A percentile compares a stretch with the other conserved stretches of the same genome.
Evolutionary conservation across 2,329 filamentous ascomycete genomes (phyloP).

Genomic region (Fusarium temperatum): DNA sequence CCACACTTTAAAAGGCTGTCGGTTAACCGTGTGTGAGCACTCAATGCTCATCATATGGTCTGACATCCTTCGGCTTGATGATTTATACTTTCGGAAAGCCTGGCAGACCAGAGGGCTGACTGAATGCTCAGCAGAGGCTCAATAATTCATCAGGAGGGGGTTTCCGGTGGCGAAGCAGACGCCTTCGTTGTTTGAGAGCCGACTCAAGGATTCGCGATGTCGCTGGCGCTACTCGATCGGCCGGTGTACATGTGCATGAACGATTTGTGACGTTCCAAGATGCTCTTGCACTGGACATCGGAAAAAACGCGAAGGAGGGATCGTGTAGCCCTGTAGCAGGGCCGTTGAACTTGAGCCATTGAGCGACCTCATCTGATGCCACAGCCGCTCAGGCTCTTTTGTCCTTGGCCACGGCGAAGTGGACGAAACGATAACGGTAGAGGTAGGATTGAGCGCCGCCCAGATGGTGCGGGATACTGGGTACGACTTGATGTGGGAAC

Average conservation of each 20-base stretch:
- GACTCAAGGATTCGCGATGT: not conserved
- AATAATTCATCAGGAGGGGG: fast-evolving
- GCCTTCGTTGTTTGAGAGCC: too few relatives aligned
- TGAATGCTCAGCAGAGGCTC: not conserved
- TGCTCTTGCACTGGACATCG: fast-evolving
- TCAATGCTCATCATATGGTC: not conserved
- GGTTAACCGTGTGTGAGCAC: not conserved
- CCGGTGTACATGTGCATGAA: not conserved
- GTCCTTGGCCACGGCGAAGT: not conserved
- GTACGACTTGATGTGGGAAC: too few relatives aligned
- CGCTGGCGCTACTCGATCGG: not conserved
- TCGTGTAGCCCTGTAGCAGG: not conserved
- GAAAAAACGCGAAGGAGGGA: not conserved
- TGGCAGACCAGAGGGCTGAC: too few relatives aligned
- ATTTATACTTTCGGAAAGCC: not conserved
- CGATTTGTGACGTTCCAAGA: fast-evolving
- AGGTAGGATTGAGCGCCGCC: fast-evolving
- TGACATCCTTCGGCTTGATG: not conserved
- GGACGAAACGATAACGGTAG: not conserved
- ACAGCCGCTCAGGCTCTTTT: not conserved
- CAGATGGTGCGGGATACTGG: not conserved
- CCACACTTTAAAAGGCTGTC: not conserved
- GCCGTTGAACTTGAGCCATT: fast-evolving
- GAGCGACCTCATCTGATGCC: not conserved
- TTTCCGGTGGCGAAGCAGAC: not conserved